phyloP scores from a whole-genome alignment of 176 grass and related monocot species.

The Neostapfia colusana region DNA sequence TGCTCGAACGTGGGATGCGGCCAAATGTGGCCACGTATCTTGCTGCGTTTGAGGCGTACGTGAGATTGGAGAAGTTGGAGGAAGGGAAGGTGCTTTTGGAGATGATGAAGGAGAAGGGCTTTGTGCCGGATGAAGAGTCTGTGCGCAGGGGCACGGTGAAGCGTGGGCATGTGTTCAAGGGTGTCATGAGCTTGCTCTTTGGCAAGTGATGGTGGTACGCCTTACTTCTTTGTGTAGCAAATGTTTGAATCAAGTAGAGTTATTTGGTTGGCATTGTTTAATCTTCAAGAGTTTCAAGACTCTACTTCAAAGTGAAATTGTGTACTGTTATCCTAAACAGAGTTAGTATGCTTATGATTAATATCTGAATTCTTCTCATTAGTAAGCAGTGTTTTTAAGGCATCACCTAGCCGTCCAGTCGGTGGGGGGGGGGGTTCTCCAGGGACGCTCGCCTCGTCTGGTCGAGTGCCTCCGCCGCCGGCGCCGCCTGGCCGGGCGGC shows the following conservation, averaged over 20 bases:
- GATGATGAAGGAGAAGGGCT: conserved; percentile 71
- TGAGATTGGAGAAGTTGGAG: conserved; percentile 54
- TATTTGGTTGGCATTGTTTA: background rate
- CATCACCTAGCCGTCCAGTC: no score
- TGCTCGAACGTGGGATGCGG: conserved; percentile 67
- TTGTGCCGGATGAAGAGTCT: conserved; percentile 54
- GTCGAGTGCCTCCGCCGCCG: no score
- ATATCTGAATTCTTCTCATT: background rate
- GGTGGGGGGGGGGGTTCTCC: no score
- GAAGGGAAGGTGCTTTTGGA: conserved; percentile 68
- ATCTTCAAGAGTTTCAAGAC: background rate
- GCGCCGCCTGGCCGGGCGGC: no score
- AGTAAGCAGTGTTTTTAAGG: no score
- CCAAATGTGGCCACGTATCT: conserved; percentile 67
- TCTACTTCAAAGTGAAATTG: conserved; percentile 2
- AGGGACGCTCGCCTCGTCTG: no score
- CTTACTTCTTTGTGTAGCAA: background rate
- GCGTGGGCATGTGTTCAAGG: conserved; percentile 64
- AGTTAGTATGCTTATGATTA: background rate
- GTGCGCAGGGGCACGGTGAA: conserved; percentile 63
- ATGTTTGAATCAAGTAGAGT: background rate
- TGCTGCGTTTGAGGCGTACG: conserved; percentile 62
- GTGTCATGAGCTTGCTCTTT: conserved; percentile 73
- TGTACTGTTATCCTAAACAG: background rate
- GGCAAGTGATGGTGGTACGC: conserved; percentile 50